Evolutionary conservation across 495 filamentous ascomycete genomes (phyloP).

Genomic region (Extremus antarcticus): DNA sequence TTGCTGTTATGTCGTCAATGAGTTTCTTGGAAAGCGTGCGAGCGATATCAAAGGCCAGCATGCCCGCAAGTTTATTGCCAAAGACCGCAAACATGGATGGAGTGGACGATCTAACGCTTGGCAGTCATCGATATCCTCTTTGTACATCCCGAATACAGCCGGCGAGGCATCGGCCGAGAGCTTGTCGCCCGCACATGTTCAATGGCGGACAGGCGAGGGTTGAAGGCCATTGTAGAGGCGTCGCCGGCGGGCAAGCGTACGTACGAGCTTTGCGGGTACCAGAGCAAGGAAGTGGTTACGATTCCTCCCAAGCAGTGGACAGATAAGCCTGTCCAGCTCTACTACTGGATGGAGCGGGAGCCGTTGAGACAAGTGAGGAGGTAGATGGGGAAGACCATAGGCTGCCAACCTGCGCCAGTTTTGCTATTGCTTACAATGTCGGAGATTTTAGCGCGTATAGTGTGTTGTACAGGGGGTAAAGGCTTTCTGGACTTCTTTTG

Average conservation of each 20-base stretch:
- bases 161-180: neutral
- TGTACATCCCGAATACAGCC: neutral
- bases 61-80: neutral
- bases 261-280: neutral
- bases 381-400: no score
- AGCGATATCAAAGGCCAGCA: neutral
- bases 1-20: neutral
- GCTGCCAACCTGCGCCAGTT: no score
- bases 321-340: neutral
- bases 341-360: neutral
- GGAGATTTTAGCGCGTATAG: no score
- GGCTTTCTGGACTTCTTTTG: no score
- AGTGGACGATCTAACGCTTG: no score
- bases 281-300: neutral
- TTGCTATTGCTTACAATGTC: no score
- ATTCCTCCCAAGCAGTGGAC: neutral
- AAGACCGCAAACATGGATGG: no score
- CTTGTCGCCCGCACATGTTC: neutral
- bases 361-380: no score
- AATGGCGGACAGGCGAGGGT: neutral
- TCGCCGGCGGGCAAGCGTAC: neutral
- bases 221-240: neutral
- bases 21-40: neutral
- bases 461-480: no score
- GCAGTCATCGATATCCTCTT: neutral